Percentiles rank a stretch among this genome's conserved stretches.
These are phyloP conservation scores for Acanthamoeba quina DNA, from an alignment of 208 protist species.

Conservation along the genomic window DNA sequence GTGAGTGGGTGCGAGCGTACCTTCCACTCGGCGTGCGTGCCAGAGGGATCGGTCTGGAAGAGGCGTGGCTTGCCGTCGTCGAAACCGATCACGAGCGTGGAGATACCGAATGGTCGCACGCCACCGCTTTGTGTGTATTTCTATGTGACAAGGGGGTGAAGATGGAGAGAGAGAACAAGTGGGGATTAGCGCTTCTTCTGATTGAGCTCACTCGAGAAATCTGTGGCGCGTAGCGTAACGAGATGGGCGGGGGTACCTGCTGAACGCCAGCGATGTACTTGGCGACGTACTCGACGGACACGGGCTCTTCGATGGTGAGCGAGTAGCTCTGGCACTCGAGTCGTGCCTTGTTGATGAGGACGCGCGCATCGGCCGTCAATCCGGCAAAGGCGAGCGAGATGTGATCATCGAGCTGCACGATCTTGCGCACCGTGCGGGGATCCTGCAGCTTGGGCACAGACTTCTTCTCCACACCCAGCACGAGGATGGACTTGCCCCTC, in stretches of 20 bases:
- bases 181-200: neutral
- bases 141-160: conserved; percentile 52
- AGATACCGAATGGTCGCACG: conserved; percentile 99
- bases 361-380: conserved; percentile 98
- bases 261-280: conserved; percentile 98
- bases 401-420: conserved; percentile 98
- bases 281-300: conserved; percentile 98
- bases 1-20: conserved; percentile 80
- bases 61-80: conserved; percentile 97
- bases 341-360: conserved; percentile 98
- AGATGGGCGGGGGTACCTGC: conserved; percentile 90
- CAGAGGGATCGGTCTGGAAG: conserved; percentile 96
- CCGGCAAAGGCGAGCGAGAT: conserved; percentile 98
- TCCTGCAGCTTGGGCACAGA: conserved; percentile 97
- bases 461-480: conserved; percentile 99
- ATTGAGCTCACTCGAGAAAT: neutral
- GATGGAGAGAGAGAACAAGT: too few species aligned
- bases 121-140: conserved; percentile 98
- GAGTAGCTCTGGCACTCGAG: conserved; percentile 99
- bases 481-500: conserved; percentile 91
- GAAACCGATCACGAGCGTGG: conserved; percentile 99
- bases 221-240: neutral
- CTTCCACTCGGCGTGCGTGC: conserved; percentile 94
- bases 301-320: conserved; percentile 98
- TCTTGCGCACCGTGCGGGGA: conserved; percentile 98